Evolutionary conservation across 208 protist species (phyloP).

Genomic region (Leishmania tropica): DNA sequence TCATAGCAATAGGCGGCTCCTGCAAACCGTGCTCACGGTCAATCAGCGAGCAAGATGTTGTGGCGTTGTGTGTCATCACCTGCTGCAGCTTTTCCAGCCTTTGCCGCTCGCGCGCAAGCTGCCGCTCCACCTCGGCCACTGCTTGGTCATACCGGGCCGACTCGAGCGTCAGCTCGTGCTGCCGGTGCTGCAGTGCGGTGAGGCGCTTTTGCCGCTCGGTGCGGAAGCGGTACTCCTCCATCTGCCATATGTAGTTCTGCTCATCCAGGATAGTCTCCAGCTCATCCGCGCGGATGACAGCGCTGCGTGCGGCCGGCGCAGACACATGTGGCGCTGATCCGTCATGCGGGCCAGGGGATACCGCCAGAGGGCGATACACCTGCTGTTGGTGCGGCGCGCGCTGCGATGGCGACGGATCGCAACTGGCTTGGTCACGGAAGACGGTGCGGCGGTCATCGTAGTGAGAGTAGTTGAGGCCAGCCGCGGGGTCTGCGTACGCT

Average conservation of each 20-base stretch:
- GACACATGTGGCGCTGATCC: neutral
- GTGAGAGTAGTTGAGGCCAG: constrained; percentile 13
- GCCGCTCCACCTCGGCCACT: constrained; percentile 24
- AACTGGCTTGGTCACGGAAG: neutral
- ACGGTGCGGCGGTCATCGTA: neutral
- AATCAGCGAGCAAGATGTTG: neutral
- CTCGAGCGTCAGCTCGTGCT: constrained; percentile 42
- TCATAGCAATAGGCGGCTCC: neutral
- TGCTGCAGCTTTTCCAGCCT: constrained; percentile 36
- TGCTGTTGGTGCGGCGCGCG: neutral
- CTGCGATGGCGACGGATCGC: neutral
- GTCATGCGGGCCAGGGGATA: neutral
- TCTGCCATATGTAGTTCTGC: constrained; percentile 60
- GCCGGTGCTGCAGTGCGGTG: constrained; percentile 28
- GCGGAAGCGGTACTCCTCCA: constrained; percentile 70
- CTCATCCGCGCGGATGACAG: constrained; percentile 33
- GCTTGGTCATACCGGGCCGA: constrained; percentile 31
- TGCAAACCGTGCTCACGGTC: neutral
- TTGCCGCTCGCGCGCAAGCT: constrained; percentile 35
- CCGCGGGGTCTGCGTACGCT: neutral
- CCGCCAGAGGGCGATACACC: neutral
- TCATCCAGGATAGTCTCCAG: constrained; percentile 43
- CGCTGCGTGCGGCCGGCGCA: neutral
- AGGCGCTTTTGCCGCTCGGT: constrained; percentile 51
- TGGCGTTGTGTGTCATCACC: constrained; percentile 11